These are phyloP conservation scores for Mycena vitilis DNA, from an alignment of 768 basidiomycete species.

Conservation along the genomic window DNA sequence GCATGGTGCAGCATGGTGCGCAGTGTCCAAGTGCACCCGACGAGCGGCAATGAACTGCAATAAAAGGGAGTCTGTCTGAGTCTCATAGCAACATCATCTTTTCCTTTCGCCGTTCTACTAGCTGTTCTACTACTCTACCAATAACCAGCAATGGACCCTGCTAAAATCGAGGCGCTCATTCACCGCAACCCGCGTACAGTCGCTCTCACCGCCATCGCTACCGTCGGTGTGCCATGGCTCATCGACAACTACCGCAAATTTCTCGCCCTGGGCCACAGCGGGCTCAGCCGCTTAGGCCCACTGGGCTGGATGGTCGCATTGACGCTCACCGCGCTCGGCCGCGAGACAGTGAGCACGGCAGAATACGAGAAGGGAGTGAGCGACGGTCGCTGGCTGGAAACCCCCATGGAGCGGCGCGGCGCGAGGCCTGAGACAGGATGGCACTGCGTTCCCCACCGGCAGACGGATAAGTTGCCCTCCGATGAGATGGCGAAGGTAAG, in stretches of 20 bases:
- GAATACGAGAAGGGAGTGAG: constrained; percentile 29
- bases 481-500: constrained; percentile 34
- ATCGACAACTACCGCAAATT: constrained; percentile 31
- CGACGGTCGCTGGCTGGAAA: constrained; percentile 37
- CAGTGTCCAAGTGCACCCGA: background rate
- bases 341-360: constrained; percentile 31
- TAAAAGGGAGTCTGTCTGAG: background rate
- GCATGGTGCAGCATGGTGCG: constrained; percentile 5
- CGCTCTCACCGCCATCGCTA: constrained; percentile 16
- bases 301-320: constrained; percentile 27
- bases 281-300: constrained; percentile 16
- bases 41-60: too few relatives aligned
- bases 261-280: constrained; percentile 15
- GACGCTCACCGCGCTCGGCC: constrained; percentile 25
- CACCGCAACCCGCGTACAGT: constrained; percentile 24
- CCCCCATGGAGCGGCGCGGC: constrained; percentile 32
- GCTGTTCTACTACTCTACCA: background rate
- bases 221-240: constrained; percentile 19
- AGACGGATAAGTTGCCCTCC: constrained; percentile 35
- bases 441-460: constrained; percentile 43
- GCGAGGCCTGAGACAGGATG: constrained; percentile 37
- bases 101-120: background rate
- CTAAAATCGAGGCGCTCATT: constrained; percentile 8
- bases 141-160: background rate
- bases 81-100: background rate